A percentile compares a stretch with the other conserved stretches of the same genome.
Evolutionary conservation across 352 stramenopile species (phyloP).

Genomic region (Pythium scleroteichum): DNA sequence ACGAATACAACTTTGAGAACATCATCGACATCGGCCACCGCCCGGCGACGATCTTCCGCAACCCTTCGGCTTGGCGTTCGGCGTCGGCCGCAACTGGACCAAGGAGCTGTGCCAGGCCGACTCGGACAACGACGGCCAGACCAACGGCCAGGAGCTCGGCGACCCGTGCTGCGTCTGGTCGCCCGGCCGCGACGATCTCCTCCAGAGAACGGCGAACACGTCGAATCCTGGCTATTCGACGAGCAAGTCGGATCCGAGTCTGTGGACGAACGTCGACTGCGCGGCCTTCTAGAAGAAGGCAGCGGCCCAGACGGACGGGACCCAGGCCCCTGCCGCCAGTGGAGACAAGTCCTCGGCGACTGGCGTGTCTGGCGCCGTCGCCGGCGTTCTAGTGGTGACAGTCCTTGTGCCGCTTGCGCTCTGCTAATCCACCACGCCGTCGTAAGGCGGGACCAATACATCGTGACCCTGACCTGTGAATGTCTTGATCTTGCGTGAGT

Average conservation of each 20-base stretch:
- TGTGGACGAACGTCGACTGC: no score
- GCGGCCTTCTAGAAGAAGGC: no score
- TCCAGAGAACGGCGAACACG: constrained; percentile 10
- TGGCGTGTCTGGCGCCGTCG: no score
- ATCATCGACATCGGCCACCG: constrained; percentile 15
- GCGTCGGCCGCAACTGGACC: constrained; percentile 30
- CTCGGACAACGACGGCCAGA: constrained; percentile 76
- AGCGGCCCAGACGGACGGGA: no score
- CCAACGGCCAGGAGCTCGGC: constrained; percentile 84
- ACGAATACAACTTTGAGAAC: neutral
- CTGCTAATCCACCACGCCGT: no score
- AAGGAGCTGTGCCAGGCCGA: constrained; percentile 55
- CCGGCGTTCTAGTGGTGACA: no score
- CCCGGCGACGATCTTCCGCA: constrained; percentile 18
- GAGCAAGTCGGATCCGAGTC: neutral
- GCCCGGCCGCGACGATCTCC: constrained; percentile 10
- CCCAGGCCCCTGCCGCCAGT: neutral
- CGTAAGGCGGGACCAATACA: no score
- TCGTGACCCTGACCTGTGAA: no score
- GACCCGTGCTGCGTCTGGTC: constrained; percentile 80
- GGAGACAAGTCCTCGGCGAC: neutral
- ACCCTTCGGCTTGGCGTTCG: constrained; percentile 38
- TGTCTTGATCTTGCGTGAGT: no score
- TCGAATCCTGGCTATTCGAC: constrained; percentile 6
- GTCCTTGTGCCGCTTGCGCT: no score